Evolutionary conservation across 83 land plant species (phyloP).

Genomic region (Thuja plicata): DNA sequence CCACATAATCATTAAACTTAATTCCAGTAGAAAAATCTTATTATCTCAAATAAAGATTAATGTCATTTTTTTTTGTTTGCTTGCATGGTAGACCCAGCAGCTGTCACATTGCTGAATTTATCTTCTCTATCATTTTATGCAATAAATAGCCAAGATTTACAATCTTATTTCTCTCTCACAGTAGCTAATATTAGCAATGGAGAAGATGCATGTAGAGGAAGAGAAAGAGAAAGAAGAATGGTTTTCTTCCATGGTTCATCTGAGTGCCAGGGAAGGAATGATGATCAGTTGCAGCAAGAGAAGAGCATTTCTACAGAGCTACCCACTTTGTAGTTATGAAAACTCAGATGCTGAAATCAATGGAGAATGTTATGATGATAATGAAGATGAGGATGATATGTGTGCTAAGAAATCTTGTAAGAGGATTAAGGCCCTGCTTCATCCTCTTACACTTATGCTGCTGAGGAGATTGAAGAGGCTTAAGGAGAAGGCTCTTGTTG

Average conservation of each 20-base stretch:
- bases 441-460: not conserved
- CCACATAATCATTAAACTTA: no score
- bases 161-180: not conserved
- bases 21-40: no score
- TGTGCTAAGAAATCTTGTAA: not conserved
- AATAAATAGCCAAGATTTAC: not conserved
- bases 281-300: slow-evolving; percentile 29
- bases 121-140: no score
- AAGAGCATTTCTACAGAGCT: slow-evolving; percentile 50
- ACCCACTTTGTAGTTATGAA: slow-evolving; percentile 40
- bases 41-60: no score
- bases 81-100: no score
- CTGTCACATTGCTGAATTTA: no score
- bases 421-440: not conserved
- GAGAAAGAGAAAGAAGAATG: not conserved
- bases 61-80: no score
- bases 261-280: not conserved
- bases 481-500: not conserved
- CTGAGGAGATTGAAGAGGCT: not conserved
- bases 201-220: not conserved
- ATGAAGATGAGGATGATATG: not conserved
- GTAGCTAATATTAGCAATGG: not conserved
- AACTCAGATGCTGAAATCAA: not conserved
- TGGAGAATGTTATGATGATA: not conserved
- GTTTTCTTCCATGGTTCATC: not conserved